phyloP scores from a whole-genome alignment of 225 moss, liverwort and hornwort genomes.

The Ulota crispa region DNA sequence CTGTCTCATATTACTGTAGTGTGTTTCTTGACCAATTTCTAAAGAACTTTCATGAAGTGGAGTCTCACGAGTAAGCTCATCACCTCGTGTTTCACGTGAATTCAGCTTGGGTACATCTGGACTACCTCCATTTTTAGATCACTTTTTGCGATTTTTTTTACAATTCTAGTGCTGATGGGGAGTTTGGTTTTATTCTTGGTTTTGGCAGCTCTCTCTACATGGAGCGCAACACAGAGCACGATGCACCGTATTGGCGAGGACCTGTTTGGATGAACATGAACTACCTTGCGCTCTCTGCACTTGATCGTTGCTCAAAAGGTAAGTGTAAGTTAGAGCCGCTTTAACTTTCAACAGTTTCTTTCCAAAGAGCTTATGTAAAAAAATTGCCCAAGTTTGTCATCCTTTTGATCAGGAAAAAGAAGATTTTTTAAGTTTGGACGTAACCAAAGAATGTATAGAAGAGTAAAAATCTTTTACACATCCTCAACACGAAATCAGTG shows the following conservation, averaged over 20 bases:
- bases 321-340: background rate
- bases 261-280: constrained; percentile 98
- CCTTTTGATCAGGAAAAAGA: background rate
- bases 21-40: background rate
- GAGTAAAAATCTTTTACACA: background rate
- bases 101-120: background rate
- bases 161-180: constrained; percentile 15
- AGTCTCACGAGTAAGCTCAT: background rate
- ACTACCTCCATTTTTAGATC: background rate
- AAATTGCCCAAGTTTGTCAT: background rate
- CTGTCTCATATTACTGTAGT: background rate
- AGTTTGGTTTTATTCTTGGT: background rate
- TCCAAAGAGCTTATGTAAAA: background rate
- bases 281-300: constrained; percentile 86
- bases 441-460: background rate
- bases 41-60: background rate
- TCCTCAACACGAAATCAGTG: background rate
- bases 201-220: constrained; percentile 75
- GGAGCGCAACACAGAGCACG: constrained; percentile 95
- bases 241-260: constrained; percentile 99
- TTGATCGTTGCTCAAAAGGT: constrained; percentile 72
- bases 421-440: background rate
- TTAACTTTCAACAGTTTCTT: background rate
- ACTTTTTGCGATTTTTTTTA: background rate
- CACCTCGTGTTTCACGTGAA: background rate